Base-by-base conservation (phyloP, 257 asterid genomes). In the Nicotiana sylvestris region DNA sequence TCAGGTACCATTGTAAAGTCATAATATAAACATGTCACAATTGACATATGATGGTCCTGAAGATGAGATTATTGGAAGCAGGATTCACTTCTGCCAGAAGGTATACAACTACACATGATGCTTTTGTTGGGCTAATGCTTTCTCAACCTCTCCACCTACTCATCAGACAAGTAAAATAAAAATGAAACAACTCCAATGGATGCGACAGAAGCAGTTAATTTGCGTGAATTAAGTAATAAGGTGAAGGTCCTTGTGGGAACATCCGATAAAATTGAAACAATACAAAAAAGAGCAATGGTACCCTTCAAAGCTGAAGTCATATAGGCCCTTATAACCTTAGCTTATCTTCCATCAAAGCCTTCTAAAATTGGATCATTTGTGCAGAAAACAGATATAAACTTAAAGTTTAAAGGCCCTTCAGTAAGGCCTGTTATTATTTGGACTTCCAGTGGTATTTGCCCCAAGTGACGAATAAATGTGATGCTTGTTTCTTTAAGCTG, bases 401-500 rank as follows among this genome's bases (percentile, higher is more conserved):
- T 4, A 39, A 39, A 72, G 78, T 46, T 43, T 55, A 43, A 30
- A 70, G n/a, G 6, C 35, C 57, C 78, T 2, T 72, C 78, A 25
- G 7, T 6, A 21, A 72, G 7, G 35, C 21, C 70, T 7, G 85
- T 64, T 65, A 53, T 8, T 39, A 51, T 66, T 68, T 53, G 69
- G 33, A 66, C 58, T 3, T 64, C 82, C 82, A 8, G 79, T 77
- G 61, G 70, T 43, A 65, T 77, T 65, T 65, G 53, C 55, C 4
- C 83, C 78, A 25, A 65, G 66, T 4, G 12, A 77, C 25, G 35
- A 76, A 57, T 35, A 55, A 77, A 33, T 64, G 79, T 65, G 78
- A 83, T 64, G 79, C 61, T 77, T 64, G 82, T 65, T 65, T 77
- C 82, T 77, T 64, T 83, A 15, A 83, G 67, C 69, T 83, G 78